Evolutionary conservation across 495 filamentous ascomycete genomes (phyloP).

Genomic region (Penicillium mononematosum): DNA sequence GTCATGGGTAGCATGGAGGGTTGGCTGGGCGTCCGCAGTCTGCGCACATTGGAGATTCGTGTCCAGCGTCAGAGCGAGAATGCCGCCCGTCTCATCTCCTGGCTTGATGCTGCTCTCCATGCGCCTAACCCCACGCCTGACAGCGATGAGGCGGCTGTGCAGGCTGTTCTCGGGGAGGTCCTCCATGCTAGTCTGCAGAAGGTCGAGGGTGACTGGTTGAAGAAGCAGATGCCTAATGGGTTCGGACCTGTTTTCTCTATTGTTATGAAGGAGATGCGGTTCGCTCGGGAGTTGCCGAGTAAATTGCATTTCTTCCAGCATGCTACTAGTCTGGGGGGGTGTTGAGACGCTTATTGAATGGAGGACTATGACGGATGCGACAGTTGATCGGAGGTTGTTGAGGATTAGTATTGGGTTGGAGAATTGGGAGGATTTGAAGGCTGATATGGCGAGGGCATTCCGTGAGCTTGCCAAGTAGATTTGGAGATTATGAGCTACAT

Average conservation of each 20-base stretch:
- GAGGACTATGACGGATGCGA: conserved; percentile 73
- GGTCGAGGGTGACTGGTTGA: conserved; percentile 67
- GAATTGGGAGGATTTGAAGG: conserved; percentile 77
- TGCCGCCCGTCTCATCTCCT: conserved; percentile 64
- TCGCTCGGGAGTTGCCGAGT: conserved; percentile 70
- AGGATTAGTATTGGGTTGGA: conserved; percentile 86
- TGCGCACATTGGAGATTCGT: conserved; percentile 83
- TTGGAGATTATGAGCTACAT: background rate
- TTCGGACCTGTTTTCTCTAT: conserved; percentile 88
- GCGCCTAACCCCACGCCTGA: conserved; percentile 27
- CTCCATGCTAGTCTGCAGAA: conserved; percentile 76
- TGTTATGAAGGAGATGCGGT: conserved; percentile 54
- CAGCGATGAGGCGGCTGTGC: conserved; percentile 45
- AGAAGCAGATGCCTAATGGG: conserved; percentile 87
- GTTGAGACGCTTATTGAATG: conserved; percentile 84
- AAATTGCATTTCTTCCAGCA: conserved; percentile 84
- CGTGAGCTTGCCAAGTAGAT: conserved; percentile 23
- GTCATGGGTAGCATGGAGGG: conserved; percentile 90
- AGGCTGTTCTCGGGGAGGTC: conserved; percentile 56
- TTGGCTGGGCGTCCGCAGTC: conserved; percentile 83
- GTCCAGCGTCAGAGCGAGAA: conserved; percentile 71
- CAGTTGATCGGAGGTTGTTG: conserved; percentile 69
- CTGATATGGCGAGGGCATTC: conserved; percentile 72
- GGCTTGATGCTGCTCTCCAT: conserved; percentile 57
- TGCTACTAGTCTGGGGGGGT: conserved; percentile 89